Percentiles rank a stretch among this genome's conserved stretches.
Conservation (phyloP, 352 stramenopile species). For the Globisporangium splendens region DNA sequence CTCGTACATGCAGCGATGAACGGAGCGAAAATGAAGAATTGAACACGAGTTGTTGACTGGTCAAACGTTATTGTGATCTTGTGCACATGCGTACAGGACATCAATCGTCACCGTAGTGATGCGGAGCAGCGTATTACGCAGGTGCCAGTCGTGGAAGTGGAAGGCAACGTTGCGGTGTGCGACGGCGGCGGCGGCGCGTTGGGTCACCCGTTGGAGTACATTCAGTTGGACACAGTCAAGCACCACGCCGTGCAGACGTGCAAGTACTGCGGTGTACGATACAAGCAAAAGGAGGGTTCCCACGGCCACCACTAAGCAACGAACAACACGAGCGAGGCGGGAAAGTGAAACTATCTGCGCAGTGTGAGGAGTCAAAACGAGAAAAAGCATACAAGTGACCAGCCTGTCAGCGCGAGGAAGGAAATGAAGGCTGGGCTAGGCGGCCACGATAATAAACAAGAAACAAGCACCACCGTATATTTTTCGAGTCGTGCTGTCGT, state of each 20-base stretch:
- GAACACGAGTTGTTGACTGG: too few relatives aligned
- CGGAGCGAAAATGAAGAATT: too few relatives aligned
- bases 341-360: background rate
- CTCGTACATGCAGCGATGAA: too few relatives aligned
- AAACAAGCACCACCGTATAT: too few relatives aligned
- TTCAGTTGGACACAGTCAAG: constrained; percentile 87
- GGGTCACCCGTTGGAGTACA: constrained; percentile 96
- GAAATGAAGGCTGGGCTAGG: too few relatives aligned
- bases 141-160: constrained; percentile 90
- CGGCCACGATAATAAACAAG: too few relatives aligned
- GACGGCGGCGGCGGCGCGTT: constrained; percentile 95
- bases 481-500: too few relatives aligned
- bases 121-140: constrained; percentile 86
- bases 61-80: too few relatives aligned
- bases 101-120: constrained; percentile 86
- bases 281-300: constrained; percentile 79
- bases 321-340: background rate
- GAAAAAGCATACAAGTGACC: background rate
- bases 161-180: constrained; percentile 90
- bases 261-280: constrained; percentile 93
- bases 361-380: background rate
- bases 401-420: too few relatives aligned
- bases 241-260: constrained; percentile 72
- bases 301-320: constrained; percentile 52
- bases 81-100: constrained; percentile 35